phyloP scores from a whole-genome alignment of 805 yeast species.

The Lipomyces orientalis region DNA sequence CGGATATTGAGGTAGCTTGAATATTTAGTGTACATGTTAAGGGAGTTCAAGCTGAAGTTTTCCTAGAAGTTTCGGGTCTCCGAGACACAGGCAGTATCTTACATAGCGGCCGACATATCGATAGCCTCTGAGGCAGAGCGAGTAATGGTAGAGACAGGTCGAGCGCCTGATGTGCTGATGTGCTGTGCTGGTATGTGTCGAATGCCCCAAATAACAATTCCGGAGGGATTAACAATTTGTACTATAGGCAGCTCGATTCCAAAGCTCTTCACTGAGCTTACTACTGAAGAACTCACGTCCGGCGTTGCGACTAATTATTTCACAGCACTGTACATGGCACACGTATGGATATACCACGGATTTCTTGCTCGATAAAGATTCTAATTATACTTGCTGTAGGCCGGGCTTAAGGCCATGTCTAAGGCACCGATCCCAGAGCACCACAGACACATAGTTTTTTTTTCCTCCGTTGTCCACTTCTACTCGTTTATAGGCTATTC shows the following conservation, averaged over 20 bases:
- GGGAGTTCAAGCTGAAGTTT: neutral
- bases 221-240: neutral
- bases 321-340: conserved; percentile 74
- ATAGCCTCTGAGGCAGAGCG: conserved; percentile 56
- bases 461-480: conserved; percentile 79
- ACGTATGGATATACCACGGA: conserved; percentile 53
- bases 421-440: conserved; percentile 37
- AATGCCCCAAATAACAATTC: neutral
- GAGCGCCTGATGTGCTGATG: conserved; percentile 70
- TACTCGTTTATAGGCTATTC: conserved; percentile 91
- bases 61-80: conserved; percentile 38
- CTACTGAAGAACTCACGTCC: conserved; percentile 58
- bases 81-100: conserved; percentile 48
- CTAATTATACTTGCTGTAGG: conserved; percentile 7
- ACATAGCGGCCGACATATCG: conserved; percentile 69
- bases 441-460: conserved; percentile 61
- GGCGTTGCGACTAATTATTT: conserved; percentile 75
- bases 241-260: conserved; percentile 62
- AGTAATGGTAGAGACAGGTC: conserved; percentile 50
- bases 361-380: neutral
- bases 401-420: conserved; percentile 48
- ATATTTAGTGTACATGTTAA: neutral
- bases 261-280: conserved; percentile 72
- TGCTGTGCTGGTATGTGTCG: conserved; percentile 78
- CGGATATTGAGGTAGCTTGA: conserved; percentile 47